phyloP scores from a whole-genome alignment of 1,139 yeast species.

The Wickerhamomyces sp. region DNA sequence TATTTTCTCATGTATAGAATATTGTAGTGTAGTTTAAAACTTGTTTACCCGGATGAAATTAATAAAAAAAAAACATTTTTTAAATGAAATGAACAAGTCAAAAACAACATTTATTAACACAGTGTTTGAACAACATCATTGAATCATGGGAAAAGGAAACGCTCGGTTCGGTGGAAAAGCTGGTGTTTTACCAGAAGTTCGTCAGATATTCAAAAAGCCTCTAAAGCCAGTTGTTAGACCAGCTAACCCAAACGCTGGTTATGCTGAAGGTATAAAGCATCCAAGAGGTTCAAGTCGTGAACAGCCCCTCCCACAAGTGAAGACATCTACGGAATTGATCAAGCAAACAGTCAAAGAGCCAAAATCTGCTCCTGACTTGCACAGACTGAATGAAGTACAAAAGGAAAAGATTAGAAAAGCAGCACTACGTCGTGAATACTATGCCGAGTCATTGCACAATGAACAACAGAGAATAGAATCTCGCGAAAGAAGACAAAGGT shows the following conservation, averaged over 20 bases:
- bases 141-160: constrained; percentile 39
- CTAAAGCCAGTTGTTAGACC: constrained; percentile 51
- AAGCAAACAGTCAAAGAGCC: constrained; percentile 43
- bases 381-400: constrained; percentile 43
- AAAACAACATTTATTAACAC: too few species aligned
- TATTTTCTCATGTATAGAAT: too few species aligned
- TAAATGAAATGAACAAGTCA: background rate
- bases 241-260: constrained; percentile 55
- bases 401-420: constrained; percentile 55
- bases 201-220: constrained; percentile 67
- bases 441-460: constrained; percentile 57
- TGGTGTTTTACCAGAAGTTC: constrained; percentile 75
- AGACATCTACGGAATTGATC: constrained; percentile 58
- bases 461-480: constrained; percentile 52
- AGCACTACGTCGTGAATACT: constrained; percentile 67
- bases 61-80: too few species aligned
- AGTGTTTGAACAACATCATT: background rate
- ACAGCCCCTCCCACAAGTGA: constrained; percentile 48
- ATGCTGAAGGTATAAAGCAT: constrained; percentile 68
- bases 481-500: constrained; percentile 26
- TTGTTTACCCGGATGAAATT: too few species aligned
- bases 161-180: constrained; percentile 55
- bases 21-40: too few species aligned
- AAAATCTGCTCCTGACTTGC: constrained; percentile 24
- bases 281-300: constrained; percentile 64